These are phyloP conservation scores for Penicillium sp. DNA, from an alignment of 2,329 filamentous ascomycete species.

Conservation along the genomic window DNA sequence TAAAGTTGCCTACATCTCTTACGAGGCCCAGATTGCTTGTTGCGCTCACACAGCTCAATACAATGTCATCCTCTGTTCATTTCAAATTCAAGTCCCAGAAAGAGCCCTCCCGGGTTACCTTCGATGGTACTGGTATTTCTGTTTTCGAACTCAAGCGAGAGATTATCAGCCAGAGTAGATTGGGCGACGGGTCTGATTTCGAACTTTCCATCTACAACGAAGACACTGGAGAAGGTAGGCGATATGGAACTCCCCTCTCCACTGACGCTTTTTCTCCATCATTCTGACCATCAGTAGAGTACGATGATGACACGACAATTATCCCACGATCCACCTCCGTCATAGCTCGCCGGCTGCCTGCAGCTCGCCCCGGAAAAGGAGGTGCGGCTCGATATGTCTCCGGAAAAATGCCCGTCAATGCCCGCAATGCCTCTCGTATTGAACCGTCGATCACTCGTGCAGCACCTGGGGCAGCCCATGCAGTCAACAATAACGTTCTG, in stretches of 20 bases:
- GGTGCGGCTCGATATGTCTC: constrained; percentile 93
- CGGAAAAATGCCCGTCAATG: constrained; percentile 89
- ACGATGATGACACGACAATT: constrained; percentile 97
- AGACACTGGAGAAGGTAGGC: constrained; percentile 85
- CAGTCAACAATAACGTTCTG: constrained; percentile 59
- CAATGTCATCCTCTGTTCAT: constrained; percentile 95
- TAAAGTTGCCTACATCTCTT: constrained; percentile 32
- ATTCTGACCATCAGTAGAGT: constrained; percentile 64
- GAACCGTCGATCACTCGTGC: constrained; percentile 55
- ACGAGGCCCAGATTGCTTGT: constrained; percentile 28
- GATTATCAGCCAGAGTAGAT: constrained; percentile 90
- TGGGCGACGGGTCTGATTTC: constrained; percentile 95
- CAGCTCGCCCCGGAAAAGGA: constrained; percentile 82
- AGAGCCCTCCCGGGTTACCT: constrained; percentile 90
- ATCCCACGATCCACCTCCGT: constrained; percentile 95
- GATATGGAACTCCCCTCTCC: not conserved
- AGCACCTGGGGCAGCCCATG: constrained; percentile 40
- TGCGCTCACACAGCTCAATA: constrained; percentile 47
- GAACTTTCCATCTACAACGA: constrained; percentile 93
- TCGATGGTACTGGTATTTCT: constrained; percentile 96
- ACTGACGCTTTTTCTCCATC: not conserved
- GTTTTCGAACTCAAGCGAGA: constrained; percentile 99
- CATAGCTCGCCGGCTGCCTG: constrained; percentile 83
- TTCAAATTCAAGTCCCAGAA: constrained; percentile 99
- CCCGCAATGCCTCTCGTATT: constrained; percentile 75